These are phyloP conservation scores for Chlamydomonas incerta DNA, from an alignment of 139 green algal genomes.

Conservation along the genomic window DNA sequence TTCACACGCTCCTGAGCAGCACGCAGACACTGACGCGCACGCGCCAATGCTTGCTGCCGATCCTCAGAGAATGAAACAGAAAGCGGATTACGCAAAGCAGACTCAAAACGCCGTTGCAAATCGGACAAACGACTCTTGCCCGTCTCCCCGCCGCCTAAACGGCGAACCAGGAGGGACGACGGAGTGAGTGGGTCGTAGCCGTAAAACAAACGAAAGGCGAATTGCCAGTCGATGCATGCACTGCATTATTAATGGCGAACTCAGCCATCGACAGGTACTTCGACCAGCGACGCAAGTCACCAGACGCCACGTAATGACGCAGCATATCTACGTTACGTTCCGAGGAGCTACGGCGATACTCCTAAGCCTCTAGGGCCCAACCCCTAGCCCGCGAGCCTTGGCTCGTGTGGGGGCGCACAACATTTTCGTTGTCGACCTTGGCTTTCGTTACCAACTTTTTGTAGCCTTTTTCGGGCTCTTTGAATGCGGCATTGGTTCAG, in stretches of 20 bases:
- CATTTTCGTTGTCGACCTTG: too few relatives aligned
- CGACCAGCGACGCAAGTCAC: conserved; percentile 59
- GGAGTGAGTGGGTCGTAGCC: conserved; percentile 40
- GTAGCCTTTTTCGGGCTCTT: too few relatives aligned
- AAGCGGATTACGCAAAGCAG: background rate
- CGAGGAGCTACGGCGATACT: too few relatives aligned
- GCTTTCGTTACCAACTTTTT: too few relatives aligned
- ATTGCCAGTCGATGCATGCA: conserved; percentile 19
- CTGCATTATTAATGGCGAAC: conserved; percentile 64
- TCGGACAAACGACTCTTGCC: background rate
- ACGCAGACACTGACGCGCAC: background rate
- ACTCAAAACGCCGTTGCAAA: background rate
- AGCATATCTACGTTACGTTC: background rate
- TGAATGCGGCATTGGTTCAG: too few relatives aligned
- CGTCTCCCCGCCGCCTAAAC: background rate
- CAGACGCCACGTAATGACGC: conserved; percentile 21
- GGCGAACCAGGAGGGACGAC: background rate
- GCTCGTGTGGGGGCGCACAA: too few relatives aligned
- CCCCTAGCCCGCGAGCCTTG: too few relatives aligned
- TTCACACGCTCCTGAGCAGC: too few relatives aligned
- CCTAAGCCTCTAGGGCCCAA: too few relatives aligned
- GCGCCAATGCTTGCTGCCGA: background rate
- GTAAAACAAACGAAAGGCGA: conserved; percentile 63
- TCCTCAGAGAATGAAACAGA: background rate
- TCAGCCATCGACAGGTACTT: conserved; percentile 43